phyloP scores from a whole-genome alignment of 805 yeast species.

The Metschnikowia arizonensis region DNA sequence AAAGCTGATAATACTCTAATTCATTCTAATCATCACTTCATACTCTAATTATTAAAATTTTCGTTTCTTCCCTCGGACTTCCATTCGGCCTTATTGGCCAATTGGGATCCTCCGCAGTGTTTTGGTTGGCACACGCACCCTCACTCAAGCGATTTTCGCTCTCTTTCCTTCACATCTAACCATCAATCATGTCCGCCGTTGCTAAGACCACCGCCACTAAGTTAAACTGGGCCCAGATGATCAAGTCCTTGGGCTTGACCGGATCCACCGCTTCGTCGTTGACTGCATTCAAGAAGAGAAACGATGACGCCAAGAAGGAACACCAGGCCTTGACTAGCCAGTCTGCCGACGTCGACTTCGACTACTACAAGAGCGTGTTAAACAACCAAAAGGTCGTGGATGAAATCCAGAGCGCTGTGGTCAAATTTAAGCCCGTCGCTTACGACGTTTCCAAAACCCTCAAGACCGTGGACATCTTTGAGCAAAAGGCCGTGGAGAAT shows the following conservation, averaged over 20 bases:
- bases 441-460: constrained; percentile 85
- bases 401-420: constrained; percentile 74
- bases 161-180: neutral
- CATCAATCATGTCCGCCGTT: constrained; percentile 25
- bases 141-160: constrained; percentile 6
- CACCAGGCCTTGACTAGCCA: constrained; percentile 67
- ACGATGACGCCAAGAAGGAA: constrained; percentile 92
- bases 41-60: too few relatives aligned
- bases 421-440: constrained; percentile 74
- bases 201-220: constrained; percentile 70
- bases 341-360: constrained; percentile 75
- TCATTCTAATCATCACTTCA: too few relatives aligned
- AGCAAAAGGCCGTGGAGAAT: constrained; percentile 91
- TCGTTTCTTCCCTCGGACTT: too few relatives aligned
- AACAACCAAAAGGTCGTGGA: constrained; percentile 77
- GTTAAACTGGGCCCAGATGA: constrained; percentile 92
- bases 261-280: constrained; percentile 88
- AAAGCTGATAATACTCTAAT: too few relatives aligned
- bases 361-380: constrained; percentile 71
- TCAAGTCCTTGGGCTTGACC: constrained; percentile 82
- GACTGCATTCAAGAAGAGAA: constrained; percentile 94
- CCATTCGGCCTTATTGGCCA: too few relatives aligned
- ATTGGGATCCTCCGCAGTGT: constrained; percentile 9
- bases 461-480: constrained; percentile 88
- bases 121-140: constrained; percentile 15